Conservation (phyloP, 2,329 filamentous ascomycete genomes). For the Epichloe coenophiala region DNA sequence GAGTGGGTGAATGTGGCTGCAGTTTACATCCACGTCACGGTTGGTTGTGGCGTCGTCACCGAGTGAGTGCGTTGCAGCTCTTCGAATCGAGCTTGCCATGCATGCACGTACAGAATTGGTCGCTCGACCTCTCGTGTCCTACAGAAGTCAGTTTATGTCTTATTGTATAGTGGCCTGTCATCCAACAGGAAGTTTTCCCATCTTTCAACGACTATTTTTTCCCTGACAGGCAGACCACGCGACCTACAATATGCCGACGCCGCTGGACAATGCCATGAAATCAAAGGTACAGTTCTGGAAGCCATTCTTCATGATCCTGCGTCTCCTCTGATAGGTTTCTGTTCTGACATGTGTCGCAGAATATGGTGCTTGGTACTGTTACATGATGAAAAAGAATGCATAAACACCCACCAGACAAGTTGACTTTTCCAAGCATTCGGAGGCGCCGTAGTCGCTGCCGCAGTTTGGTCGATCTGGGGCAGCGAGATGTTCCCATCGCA, state of each 20-base stretch:
- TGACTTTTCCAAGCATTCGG: conserved; percentile 49
- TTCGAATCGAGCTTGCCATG: not conserved
- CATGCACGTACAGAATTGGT: not conserved
- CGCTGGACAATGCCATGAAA: conserved; percentile 53
- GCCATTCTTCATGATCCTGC: too few relatives aligned
- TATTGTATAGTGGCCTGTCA: too few relatives aligned
- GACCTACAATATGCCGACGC: conserved; percentile 44
- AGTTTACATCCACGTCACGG: too few relatives aligned
- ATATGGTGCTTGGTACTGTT: conserved; percentile 51
- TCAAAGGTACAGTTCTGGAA: conserved; percentile 41
- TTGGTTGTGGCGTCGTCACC: not conserved
- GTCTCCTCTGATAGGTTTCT: not conserved
- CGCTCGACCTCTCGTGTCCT: too few relatives aligned
- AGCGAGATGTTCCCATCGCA: conserved; percentile 67
- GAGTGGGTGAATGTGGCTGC: not conserved
- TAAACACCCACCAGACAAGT: not conserved
- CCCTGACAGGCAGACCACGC: conserved; percentile 10
- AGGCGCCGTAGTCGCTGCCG: conserved; percentile 67
- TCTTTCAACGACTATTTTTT: too few relatives aligned
- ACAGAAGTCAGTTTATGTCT: too few relatives aligned
- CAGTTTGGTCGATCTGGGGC: conserved; percentile 76
- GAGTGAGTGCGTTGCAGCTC: not conserved
- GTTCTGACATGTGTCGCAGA: conserved; percentile 30
- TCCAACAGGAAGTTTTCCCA: too few relatives aligned
- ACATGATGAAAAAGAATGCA: not conserved